Evolutionary conservation across 2,329 filamentous ascomycete genomes (phyloP), one percentile per base, ranked within the genome.

Genomic region (Rhinocladiella similis): DNA sequence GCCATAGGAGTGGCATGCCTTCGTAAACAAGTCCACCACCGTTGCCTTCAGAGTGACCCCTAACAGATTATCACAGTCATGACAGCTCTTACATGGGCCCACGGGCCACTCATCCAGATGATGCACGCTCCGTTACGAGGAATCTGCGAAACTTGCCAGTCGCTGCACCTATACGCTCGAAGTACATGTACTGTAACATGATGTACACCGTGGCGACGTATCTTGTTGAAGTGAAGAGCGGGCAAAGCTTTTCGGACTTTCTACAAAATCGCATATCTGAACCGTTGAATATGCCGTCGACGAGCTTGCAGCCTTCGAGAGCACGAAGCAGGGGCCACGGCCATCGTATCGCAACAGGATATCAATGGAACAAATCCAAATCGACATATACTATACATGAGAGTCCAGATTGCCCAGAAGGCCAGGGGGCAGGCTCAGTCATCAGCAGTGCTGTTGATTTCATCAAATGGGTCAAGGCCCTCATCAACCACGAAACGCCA

Each of bases 1-100:
- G 75, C 48, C 82, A 85, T 63, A 73, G 80, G 3, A 80, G 76
- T 0, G 81, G 82, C 9, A 70, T 81, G 56, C 70, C 80, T 33
- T 12, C 29, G 29, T 33, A 1, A 60, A 70, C 36, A 78, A 77
- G 65, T 76, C 79, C 59, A 47, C 14, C 3, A 13, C 12, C n/a
- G 12, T 46, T 14, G 65, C 12, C 29, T 33, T 50, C 64, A 57
- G 56, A 16, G 56, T 52, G 14, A 63, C 20, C 60, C 48, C 29
- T 33, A 33, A 33, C 29, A 10, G 6, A 33, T 33, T 12, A 33
- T 33, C 29, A 33, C 3, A 77, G 69, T 13, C 67, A 76, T 39
- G 70, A 73, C 29, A 50, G 63, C 18, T 65, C 64, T 1, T 71
- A 70, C 35, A 64, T 70, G 33, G 61, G 65, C 14, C 65, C 69